Percentiles rank a stretch among this genome's conserved stretches.
Evolutionary conservation across 345 rosid species (phyloP).

Genomic region (Schrenkiella parvula): DNA sequence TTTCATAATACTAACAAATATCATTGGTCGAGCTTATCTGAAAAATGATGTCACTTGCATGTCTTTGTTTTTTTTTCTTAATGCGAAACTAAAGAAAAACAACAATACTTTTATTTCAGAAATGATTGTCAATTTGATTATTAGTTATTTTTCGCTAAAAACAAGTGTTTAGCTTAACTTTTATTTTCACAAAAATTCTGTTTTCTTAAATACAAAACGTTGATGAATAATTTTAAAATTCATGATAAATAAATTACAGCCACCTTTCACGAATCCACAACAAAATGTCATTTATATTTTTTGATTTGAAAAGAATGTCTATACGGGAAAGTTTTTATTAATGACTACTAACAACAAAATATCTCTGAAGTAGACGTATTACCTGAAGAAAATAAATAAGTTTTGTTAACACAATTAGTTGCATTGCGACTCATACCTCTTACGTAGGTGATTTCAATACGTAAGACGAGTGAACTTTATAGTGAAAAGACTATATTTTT

Average conservation of each 20-base stretch:
- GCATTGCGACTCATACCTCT: background rate
- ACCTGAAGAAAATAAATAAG: background rate
- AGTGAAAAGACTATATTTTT: background rate
- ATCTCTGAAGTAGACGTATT: background rate
- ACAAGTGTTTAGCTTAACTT: no score
- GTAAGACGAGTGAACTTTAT: background rate
- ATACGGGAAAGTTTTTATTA: background rate
- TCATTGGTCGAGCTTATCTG: background rate
- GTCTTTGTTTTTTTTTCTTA: background rate
- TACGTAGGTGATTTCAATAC: background rate
- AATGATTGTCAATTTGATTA: no score
- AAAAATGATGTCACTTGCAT: background rate
- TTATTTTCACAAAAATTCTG: no score
- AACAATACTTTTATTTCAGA: no score
- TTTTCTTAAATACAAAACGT: no score
- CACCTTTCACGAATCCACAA: no score
- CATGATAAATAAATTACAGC: no score
- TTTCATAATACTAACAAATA: slow-evolving; percentile 12
- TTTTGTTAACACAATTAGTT: background rate
- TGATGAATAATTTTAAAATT: no score
- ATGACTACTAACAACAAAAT: background rate
- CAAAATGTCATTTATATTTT: background rate
- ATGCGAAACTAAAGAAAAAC: background rate
- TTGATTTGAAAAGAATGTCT: background rate
- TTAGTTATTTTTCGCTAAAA: no score